Evolutionary conservation across 495 filamentous ascomycete species (phyloP).

Genomic region (Friedmanniomyces simplex): DNA sequence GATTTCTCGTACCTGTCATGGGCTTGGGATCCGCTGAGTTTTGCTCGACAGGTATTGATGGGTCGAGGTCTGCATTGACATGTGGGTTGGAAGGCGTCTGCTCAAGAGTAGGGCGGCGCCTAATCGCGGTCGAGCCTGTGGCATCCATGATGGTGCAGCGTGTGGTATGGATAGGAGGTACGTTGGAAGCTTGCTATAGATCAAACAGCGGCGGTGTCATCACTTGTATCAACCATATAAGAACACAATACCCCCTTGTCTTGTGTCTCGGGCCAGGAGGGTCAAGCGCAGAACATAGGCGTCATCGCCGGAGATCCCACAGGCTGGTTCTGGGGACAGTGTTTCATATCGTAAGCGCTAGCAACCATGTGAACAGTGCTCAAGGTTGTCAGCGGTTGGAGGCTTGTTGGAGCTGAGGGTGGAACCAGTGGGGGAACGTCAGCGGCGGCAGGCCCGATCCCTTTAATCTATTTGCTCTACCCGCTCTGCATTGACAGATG

Average conservation of each 20-base stretch:
- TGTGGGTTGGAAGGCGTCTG: neutral
- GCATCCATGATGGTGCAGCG: neutral
- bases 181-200: neutral
- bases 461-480: no score
- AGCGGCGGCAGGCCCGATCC: neutral
- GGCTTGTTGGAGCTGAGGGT: neutral
- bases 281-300: neutral
- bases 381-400: neutral
- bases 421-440: neutral
- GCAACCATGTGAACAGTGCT: neutral
- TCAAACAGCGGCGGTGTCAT: no score
- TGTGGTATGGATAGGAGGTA: neutral
- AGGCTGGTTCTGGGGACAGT: neutral
- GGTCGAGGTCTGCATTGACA: neutral
- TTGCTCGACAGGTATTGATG: neutral
- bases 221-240: no score
- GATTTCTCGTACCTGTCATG: neutral
- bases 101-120: neutral
- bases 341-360: neutral
- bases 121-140: neutral
- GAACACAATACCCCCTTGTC: no score
- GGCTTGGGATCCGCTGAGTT: neutral
- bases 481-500: no score
- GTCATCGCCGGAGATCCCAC: neutral
- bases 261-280: neutral